Evolutionary conservation across 805 yeast species (phyloP).

Genomic region (Ogataea pini): DNA sequence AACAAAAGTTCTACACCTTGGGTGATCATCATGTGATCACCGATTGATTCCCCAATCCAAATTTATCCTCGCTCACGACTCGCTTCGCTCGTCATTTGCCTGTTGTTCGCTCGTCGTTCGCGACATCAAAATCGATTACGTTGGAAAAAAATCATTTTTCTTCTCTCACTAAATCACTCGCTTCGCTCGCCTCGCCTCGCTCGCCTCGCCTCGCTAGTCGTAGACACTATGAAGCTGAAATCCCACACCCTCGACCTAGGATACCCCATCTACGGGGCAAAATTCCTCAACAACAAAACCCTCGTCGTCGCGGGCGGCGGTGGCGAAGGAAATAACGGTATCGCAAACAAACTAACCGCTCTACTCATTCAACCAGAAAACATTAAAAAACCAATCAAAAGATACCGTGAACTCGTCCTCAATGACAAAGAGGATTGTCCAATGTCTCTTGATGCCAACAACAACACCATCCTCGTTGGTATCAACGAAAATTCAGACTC

Average conservation of each 20-base stretch:
- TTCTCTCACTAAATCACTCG: background rate
- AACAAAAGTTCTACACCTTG: no score
- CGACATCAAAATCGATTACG: no score
- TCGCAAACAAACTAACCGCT: slow-evolving; percentile 79
- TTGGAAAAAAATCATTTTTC: no score
- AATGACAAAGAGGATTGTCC: slow-evolving; percentile 81
- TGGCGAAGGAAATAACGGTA: slow-evolving; percentile 89
- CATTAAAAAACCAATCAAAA: slow-evolving; percentile 48
- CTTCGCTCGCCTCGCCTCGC: background rate
- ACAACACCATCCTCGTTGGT: slow-evolving; percentile 63
- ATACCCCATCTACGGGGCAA: slow-evolving; percentile 81
- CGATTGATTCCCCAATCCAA: background rate
- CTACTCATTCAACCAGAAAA: slow-evolving; percentile 56
- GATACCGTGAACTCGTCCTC: slow-evolving; percentile 56
- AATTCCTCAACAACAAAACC: slow-evolving; percentile 60
- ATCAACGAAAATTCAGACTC: slow-evolving; percentile 68
- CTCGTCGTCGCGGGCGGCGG: slow-evolving; percentile 90
- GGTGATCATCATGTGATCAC: no score
- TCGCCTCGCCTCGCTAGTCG: background rate
- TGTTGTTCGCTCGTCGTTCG: no score
- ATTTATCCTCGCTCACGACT: no score
- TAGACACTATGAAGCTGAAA: slow-evolving; percentile 32
- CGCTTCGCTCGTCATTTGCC: background rate
- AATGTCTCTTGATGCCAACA: slow-evolving; percentile 66
- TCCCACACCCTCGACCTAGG: slow-evolving; percentile 41